Conservation (phyloP, 2,329 filamentous ascomycete species). For the Fusarium vanettenii region DNA sequence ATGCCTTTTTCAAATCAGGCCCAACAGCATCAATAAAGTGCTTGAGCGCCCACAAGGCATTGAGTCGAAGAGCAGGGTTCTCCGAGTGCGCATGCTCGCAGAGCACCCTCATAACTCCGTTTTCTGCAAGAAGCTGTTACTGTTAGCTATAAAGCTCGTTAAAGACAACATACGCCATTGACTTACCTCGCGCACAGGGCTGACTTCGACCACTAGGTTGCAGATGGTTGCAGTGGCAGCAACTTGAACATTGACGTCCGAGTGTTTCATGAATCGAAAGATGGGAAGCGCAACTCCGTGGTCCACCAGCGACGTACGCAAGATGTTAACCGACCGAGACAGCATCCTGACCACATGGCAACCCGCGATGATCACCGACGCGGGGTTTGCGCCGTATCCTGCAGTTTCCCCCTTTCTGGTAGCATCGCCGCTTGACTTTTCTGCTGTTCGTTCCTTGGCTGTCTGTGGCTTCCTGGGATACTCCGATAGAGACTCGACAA, state of each 20-base stretch:
- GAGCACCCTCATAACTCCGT: slow-evolving; percentile 79
- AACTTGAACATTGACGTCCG: slow-evolving; percentile 82
- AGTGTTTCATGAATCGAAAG: slow-evolving; percentile 79
- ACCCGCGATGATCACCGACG: slow-evolving; percentile 83
- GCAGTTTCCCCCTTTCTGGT: slow-evolving; percentile 46
- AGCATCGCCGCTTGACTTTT: slow-evolving; percentile 50
- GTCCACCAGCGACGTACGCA: slow-evolving; percentile 90
- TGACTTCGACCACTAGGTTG: slow-evolving; percentile 89
- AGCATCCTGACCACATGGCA: slow-evolving; percentile 85
- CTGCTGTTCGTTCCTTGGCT: slow-evolving; percentile 55
- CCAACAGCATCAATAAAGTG: slow-evolving; percentile 82
- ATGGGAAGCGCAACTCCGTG: slow-evolving; percentile 83
- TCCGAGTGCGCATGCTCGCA: slow-evolving; percentile 87
- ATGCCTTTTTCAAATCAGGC: slow-evolving; percentile 79
- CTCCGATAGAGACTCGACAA: slow-evolving; percentile 80
- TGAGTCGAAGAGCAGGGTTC: slow-evolving; percentile 82
- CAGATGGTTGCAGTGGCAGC: slow-evolving; percentile 86
- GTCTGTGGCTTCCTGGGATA: slow-evolving; percentile 65
- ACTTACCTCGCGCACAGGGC: slow-evolving; percentile 88
- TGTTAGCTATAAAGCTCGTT: slow-evolving; percentile 29
- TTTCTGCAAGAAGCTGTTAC: slow-evolving; percentile 75
- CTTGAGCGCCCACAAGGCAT: slow-evolving; percentile 94
- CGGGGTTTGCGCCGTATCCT: slow-evolving; percentile 78
- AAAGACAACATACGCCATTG: neutral
- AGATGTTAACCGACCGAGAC: slow-evolving; percentile 83